A percentile compares a stretch with the other conserved stretches of the same genome.
These are phyloP conservation scores for Gloeopeniophorella convolvens DNA, from an alignment of 768 basidiomycete genomes.

Conservation along the genomic window DNA sequence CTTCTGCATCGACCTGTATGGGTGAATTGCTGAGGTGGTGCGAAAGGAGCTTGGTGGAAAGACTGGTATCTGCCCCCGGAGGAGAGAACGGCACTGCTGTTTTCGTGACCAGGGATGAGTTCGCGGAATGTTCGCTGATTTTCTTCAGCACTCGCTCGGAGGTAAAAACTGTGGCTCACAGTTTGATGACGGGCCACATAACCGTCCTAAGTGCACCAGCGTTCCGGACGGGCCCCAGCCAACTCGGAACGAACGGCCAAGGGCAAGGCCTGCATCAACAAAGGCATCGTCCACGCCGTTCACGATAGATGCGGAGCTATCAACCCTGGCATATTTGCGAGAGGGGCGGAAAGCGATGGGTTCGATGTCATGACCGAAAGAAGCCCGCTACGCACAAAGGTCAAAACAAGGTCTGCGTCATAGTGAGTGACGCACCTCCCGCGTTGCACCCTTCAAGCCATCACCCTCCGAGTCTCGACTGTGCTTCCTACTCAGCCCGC, in stretches of 20 bases:
- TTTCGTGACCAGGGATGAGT: constrained; percentile 52
- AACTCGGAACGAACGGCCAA: constrained; percentile 84
- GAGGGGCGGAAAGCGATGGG: constrained; percentile 65
- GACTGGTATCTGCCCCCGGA: constrained; percentile 30
- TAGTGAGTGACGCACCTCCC: constrained; percentile 42
- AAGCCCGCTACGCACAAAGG: constrained; percentile 49
- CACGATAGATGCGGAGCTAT: constrained; percentile 57
- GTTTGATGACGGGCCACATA: constrained; percentile 51
- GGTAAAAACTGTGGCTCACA: constrained; percentile 35
- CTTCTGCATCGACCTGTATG: constrained; percentile 63
- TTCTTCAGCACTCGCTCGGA: not conserved
- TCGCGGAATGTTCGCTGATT: constrained; percentile 47
- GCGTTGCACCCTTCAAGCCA: constrained; percentile 48
- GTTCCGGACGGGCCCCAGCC: constrained; percentile 84
- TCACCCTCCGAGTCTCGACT: constrained; percentile 76
- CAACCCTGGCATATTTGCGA: constrained; percentile 74
- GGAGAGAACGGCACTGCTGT: constrained; percentile 40
- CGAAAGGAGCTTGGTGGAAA: constrained; percentile 59
- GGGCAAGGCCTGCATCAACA: constrained; percentile 76
- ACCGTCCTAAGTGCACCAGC: constrained; percentile 67
- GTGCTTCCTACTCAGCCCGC: constrained; percentile 55
- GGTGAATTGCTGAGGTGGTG: constrained; percentile 71
- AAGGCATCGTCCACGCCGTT: constrained; percentile 57
- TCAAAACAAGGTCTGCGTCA: constrained; percentile 3
- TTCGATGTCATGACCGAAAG: constrained; percentile 70